Evolutionary conservation across 2,329 filamentous ascomycete species (phyloP).

Genomic region (Xylaria sp.): DNA sequence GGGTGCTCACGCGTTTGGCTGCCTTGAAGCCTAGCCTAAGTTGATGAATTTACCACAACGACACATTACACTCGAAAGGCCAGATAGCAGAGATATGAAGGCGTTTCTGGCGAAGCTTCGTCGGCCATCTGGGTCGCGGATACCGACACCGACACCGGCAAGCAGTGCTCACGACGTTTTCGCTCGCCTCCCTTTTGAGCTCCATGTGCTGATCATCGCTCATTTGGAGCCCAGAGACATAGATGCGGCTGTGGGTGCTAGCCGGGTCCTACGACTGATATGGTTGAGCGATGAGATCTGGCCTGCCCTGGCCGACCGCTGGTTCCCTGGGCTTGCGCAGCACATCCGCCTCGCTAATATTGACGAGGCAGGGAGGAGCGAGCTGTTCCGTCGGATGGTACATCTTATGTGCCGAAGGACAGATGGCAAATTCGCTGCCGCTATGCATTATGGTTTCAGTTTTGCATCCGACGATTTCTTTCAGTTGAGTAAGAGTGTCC

Average conservation of each 20-base stretch:
- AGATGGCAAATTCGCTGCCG: conserved; percentile 44
- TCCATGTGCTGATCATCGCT: conserved; percentile 44
- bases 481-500: conserved; percentile 42
- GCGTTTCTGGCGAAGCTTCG: conserved; percentile 34
- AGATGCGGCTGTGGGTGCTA: conserved; percentile 39
- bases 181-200: conserved; percentile 47
- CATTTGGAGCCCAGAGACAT: conserved; percentile 45
- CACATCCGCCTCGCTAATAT: conserved; percentile 38
- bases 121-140: conserved; percentile 26
- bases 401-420: conserved; percentile 39
- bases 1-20: conserved; percentile 15
- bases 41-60: conserved; percentile 5
- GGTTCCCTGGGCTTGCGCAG: conserved; percentile 45
- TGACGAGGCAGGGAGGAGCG: conserved; percentile 32
- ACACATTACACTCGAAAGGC: not conserved
- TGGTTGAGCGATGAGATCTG: conserved; percentile 48
- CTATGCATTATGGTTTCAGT: conserved; percentile 45
- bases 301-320: conserved; percentile 45
- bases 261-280: conserved; percentile 41
- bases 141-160: conserved; percentile 1
- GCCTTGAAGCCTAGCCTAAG: conserved; percentile 1
- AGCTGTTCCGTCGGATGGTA: conserved; percentile 42
- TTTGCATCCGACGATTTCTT: conserved; percentile 45
- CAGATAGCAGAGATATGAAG: conserved; percentile 21
- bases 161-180: conserved; percentile 39